Base-by-base conservation (phyloP, 352 stramenopile species). In the Phytopythium chamaehyphon region DNA sequence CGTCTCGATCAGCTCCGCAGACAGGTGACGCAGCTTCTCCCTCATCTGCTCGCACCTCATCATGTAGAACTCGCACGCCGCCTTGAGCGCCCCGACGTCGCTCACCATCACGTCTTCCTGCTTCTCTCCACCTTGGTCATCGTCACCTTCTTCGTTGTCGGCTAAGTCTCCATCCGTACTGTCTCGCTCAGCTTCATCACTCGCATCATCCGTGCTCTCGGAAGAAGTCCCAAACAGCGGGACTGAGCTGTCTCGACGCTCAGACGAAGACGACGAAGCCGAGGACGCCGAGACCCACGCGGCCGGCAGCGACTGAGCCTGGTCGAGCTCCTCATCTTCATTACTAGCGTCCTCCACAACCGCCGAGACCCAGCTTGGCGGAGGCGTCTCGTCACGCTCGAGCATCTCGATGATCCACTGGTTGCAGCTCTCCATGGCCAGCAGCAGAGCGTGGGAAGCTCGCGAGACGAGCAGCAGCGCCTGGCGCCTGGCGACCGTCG, bases 371-470 rank as follows among this genome's bases (percentile, higher is more conserved):
- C 46, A 52, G 33, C 46, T 43, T 1, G 46, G 33, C 28, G 46
- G 33, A 6, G 24, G 46, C 19, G 46, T n/a, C 1, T 21, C 37
- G 18, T 31, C 19, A 16, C 58, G 47, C 12, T 50, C 26, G 37
- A 76, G 51, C 51, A 70, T 38, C 2, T 65, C 60, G 15, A 51
- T 33, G 10, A 76, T 51, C 64, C 63, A 76, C 51, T 39, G 54
- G 38, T 66, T 73, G 31, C 59, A 73, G 22, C 61, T 60, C 19
- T 71, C 54, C 60, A 73, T 62, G 18, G 43, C 18, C 6, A 11
- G 18, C 28, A 12, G 57, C 54, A 38, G 57, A 49, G 51, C 10
- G 19, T 42, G 19, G 11, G 31, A 1, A 6, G 8, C 6, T 21
- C 19, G 40, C 26, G 24, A 50, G 16, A 31, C 44, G 44, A 26